A percentile compares a stretch with the other conserved stretches of the same genome.
Evolutionary conservation across 805 yeast species (phyloP).

Genomic region (Starmera caribaea): DNA sequence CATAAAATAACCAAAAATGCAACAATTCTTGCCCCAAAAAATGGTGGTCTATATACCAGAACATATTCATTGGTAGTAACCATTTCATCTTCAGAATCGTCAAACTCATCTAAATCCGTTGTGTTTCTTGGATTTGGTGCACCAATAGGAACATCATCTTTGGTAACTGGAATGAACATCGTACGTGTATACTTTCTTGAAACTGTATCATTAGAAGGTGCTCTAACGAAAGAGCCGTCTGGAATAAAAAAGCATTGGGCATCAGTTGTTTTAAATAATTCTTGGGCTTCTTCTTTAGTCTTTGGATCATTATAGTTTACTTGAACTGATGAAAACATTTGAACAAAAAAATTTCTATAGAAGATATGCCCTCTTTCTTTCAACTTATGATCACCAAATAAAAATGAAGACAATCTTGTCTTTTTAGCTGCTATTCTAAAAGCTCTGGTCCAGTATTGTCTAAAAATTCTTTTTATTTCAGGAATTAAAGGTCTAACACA

Average conservation of each 20-base stretch:
- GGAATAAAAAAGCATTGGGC: conserved; percentile 58
- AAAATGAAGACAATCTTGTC: conserved; percentile 74
- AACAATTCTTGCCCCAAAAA: conserved; percentile 51
- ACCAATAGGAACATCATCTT: conserved; percentile 54
- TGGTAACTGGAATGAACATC: conserved; percentile 76
- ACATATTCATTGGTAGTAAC: conserved; percentile 39
- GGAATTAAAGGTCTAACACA: too few relatives aligned
- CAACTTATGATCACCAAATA: conserved; percentile 50
- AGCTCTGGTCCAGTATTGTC: conserved; percentile 51
- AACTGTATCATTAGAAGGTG: conserved; percentile 75
- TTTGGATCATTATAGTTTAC: conserved; percentile 57
- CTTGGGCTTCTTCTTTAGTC: conserved; percentile 33
- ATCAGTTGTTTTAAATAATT: conserved; percentile 30
- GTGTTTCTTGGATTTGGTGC: conserved; percentile 23
- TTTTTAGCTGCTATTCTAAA: conserved; percentile 45
- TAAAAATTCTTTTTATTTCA: conserved; percentile 24
- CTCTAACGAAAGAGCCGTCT: conserved; percentile 76
- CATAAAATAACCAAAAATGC: conserved; percentile 29
- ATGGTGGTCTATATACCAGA: conserved; percentile 82
- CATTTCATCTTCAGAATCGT: conserved; percentile 31
- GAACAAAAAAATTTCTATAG: conserved; percentile 36
- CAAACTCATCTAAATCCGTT: conserved; percentile 28
- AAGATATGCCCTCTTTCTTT: conserved; percentile 62
- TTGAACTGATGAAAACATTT: conserved; percentile 28
- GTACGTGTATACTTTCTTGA: conserved; percentile 54